Evolutionary conservation across 2,329 filamentous ascomycete genomes (phyloP), one percentile per base, ranked within the genome.

Genomic region (Botrytis paeoniae): DNA sequence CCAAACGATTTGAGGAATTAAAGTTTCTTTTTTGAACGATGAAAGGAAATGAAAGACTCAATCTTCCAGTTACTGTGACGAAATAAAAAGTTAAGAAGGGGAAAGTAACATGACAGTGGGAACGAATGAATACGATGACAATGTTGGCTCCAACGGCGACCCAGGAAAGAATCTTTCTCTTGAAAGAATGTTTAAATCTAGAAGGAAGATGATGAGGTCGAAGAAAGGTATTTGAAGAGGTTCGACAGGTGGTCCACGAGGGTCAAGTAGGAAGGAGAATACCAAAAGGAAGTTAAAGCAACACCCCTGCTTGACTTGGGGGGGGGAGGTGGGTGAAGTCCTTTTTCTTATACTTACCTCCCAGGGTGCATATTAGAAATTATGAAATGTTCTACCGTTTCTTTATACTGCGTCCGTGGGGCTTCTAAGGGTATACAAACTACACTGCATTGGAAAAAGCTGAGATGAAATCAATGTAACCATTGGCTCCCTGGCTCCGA

Each of bases 1-100:
- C 69, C 59, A 41, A 41, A 54, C 18, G 14, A 70, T 63, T 37
- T 37, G 57, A 39, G 57, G 18, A 45, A 45, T 61, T 16, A 39
- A 54, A 9, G 29, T 54, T 54, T 70, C 60, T 48, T 35, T 37
- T n/a, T 29, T 0, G 10, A 35, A 39, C n/a, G 18, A 64, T 20
- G 60, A 48, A 71, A 71, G 43, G 60, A 71, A 54, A 71, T 35
- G 45, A 71, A 54, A 65, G 45, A 41, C 22, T 32, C 37, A 54
- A 45, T 65, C 60, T 51, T 51, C 51, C 60, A 25, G 0, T 29
- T 22, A 29, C 20, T n/a, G 35, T 32, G 12, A 39, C 20, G 12
- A 32, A 45, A 18, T 64, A 41, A 45, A 14, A 32, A 14, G 39
- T 25, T 5, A 32, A 22, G 37, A 32, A 29, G 25, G 61, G 61